Evolutionary conservation across 2,329 filamentous ascomycete species (phyloP), one percentile per base, ranked within the genome.

Genomic region (Trichophyton benhamiae): DNA sequence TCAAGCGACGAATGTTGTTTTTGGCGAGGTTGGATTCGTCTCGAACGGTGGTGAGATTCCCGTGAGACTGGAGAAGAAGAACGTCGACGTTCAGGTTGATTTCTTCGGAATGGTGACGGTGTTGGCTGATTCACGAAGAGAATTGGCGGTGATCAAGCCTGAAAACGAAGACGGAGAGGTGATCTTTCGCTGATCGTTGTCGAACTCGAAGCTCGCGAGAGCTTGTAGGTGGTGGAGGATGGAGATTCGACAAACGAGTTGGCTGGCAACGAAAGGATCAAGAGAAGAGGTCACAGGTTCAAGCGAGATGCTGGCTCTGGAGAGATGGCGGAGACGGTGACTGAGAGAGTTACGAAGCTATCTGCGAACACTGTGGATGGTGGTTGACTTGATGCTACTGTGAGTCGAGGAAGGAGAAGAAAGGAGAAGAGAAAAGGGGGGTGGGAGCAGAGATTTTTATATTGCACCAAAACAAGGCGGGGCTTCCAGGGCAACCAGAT

Each of bases 61-160:
- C 49, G 49, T 25, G 49, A 53, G 49, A 53, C 49, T 53, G 49
- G 49, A 53, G 49, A 53, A 53, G 49, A 20, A 53, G 49, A 30
- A n/a, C 41, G 49, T 53, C 49, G 49, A 53, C 49, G 49, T 53
- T 15, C 13, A 53, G 49, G 27, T 33, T 53, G 13, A 53, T 53
- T 33, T 53, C 49, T 53, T 53, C 49, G 22, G 49, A 53, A 53
- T 53, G 49, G 25, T 53, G 49, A 15, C 13, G 27, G 49, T 53
- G 6, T 27, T 53, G 49, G 27, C 22, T 53, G 49, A 5, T 33
- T 53, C 49, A 53, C 22, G 49, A 33, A 53, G 49, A 53, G 22
- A 17, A 30, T 48, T 48, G 44, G n/a, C 44, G 44, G 22, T 27
- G 11, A 53, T 53, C 49, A 53, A 33, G 13, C 27, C 27, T 53